Evolutionary conservation across 2,329 filamentous ascomycete genomes (phyloP), one percentile per base, ranked within the genome.

Genomic region (Hypoxylon sp.): DNA sequence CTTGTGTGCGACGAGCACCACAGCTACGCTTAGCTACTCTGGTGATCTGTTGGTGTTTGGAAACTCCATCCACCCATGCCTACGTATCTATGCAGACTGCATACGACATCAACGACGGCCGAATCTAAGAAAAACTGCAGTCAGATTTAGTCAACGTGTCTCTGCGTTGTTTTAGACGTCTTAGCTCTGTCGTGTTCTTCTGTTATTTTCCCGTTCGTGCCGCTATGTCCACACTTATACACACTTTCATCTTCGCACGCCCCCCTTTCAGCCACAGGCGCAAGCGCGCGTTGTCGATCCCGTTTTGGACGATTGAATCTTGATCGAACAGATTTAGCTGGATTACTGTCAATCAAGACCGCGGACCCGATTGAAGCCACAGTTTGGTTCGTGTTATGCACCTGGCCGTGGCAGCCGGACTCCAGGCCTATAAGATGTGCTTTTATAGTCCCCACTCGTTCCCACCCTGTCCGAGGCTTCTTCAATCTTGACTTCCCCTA

Each of bases 331-430:
- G 58, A 45, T 47, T 60, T 50, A 58, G 53, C 51, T 63, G 6
- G 65, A 70, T 70, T 65, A 63, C 53, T 63, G 67, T 65, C 70
- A 54, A 61, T 55, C 57, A 65, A 58, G 45, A 59, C 57, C 65
- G 61, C 70, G 67, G 69, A 70, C 61, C 72, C 69, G 63, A 63
- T 69, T 65, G 67, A 74, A 62, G 68, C 71, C 34, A 71, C 67
- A 73, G 70, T 67, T 69, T 74, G 72, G 73, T 67, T 74, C 69
- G 69, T 72, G 67, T 69, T 69, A 73, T 75, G 73, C 74, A 75
- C 63, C 67, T 67, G 70, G 70, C 73, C 74, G 74, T 69, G 54
- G 67, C 67, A 72, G 70, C 72, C 73, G 67, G 74, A 65, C 53
- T n/a, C 46, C 54, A 61, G 64, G 63, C 66, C 61, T 73, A 74